Percentiles rank a stretch among this genome's conserved stretches.
These are phyloP conservation scores for Schwanniomyces polymorphus DNA, from an alignment of 805 yeast species.

Conservation along the genomic window DNA sequence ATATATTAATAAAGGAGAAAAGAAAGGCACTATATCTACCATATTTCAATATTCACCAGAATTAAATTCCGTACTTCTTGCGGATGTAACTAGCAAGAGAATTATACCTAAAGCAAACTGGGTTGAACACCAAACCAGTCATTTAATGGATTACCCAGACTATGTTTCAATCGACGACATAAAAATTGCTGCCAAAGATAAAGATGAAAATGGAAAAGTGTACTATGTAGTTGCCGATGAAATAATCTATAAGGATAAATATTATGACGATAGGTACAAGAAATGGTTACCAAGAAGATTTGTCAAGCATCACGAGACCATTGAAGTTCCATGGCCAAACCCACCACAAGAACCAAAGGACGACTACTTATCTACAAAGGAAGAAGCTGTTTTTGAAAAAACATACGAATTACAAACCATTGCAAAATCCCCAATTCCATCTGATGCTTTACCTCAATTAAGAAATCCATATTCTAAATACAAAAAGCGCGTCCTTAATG, in stretches of 20 bases:
- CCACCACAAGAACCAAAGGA: conserved; percentile 56
- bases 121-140: conserved; percentile 70
- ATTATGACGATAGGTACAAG: conserved; percentile 74
- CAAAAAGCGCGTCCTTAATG: conserved; percentile 53
- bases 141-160: conserved; percentile 68
- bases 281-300: conserved; percentile 75
- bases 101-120: conserved; percentile 74
- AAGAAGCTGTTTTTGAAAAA: conserved; percentile 62
- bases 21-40: conserved; percentile 72
- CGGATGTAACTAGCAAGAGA: conserved; percentile 63
- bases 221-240: conserved; percentile 80
- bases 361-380: conserved; percentile 56
- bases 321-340: conserved; percentile 88
- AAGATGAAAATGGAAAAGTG: conserved; percentile 60
- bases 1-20: conserved; percentile 65
- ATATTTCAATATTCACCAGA: conserved; percentile 59
- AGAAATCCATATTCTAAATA: conserved; percentile 78
- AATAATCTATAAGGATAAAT: conserved; percentile 62
- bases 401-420: conserved; percentile 72
- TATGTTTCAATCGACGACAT: conserved; percentile 60
- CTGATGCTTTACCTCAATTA: conserved; percentile 60
- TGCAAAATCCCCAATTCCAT: conserved; percentile 68
- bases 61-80: conserved; percentile 64
- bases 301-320: conserved; percentile 65
- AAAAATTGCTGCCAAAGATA: conserved; percentile 76